Base-by-base conservation (phyloP, 1,284 basidiomycete genomes). In the Pseudomicrostroma phylloplanum region DNA sequence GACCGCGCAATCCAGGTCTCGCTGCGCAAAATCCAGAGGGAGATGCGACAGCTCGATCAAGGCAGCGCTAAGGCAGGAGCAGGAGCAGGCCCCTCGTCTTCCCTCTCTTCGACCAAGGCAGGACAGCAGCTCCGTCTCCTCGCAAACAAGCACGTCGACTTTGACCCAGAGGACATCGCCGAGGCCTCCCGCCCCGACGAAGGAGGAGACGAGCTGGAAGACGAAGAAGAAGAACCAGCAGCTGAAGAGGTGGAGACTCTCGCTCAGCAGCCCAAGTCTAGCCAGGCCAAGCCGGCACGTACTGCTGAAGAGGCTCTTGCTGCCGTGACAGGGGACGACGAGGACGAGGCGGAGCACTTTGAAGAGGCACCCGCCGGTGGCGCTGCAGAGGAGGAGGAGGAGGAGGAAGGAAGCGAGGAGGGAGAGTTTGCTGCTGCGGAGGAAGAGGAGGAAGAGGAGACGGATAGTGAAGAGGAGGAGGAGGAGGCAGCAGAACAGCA, bases 81-180 rank as follows among this genome's bases (percentile, higher is more conserved):
- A 9, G 48, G 58, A 26, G 40, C 36, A 13, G 58, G 39, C n/a
- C 13, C 36, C n/a, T 40, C 58, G 36, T 58, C 46, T 12, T 54
- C 51, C 51, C 19, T 59, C 42, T 15, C 49, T 36, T 21, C 19
- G 51, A 70, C 71, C 46, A 70, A 72, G 55, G 67, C 68, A 11
- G 72, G 73, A 9, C 69, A 74, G 51, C 67, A 71, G 25, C 58
- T 78, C 46, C 69, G 68, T 54, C 68, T 70, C 17, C 60, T 73
- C 13, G 73, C 76, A 17, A 65, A 56, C 53, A 75, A 72, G 62
- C 71, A 77, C 59, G 74, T 78, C 51, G 72, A 70, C 55, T 76
- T 78, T 51, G 74, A 78, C 39, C 61, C 71, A 4, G 68, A 65
- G 11, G 65, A 69, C 43, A 49, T 77, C 25, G 62, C 66, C 23